These are phyloP conservation scores for Pestalotiopsis sp. DNA, from an alignment of 2,329 filamentous ascomycete genomes.

Conservation along the genomic window DNA sequence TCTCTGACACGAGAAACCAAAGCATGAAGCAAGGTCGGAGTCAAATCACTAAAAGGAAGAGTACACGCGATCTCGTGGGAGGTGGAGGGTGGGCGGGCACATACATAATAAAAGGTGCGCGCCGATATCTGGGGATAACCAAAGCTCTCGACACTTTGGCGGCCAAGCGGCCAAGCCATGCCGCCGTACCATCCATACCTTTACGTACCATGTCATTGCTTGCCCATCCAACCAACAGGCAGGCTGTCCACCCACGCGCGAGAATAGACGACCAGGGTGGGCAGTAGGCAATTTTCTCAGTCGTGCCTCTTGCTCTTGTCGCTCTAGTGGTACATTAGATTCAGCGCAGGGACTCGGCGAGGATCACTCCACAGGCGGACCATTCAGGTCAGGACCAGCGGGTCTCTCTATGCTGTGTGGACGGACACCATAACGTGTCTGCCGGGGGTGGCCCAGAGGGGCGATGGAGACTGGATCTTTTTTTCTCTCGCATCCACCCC, in stretches of 20 bases:
- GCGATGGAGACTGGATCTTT: background rate
- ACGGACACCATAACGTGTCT: conserved; percentile 3
- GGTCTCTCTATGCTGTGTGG: background rate
- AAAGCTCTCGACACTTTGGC: background rate
- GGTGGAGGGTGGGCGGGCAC: conserved; percentile 13
- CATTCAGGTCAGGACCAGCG: conserved; percentile 10
- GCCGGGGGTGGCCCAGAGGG: conserved; percentile 3
- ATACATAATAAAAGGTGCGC: conserved; percentile 7
- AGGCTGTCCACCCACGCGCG: background rate
- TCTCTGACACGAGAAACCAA: conserved; percentile 10
- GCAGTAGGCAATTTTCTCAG: background rate
- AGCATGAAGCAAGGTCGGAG: conserved; percentile 9
- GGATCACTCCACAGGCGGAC: background rate
- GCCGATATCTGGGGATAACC: conserved; percentile 11
- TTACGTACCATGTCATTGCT: conserved; percentile 2
- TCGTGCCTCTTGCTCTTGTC: conserved; percentile 11
- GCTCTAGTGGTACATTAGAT: conserved; percentile 12
- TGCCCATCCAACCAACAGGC: background rate
- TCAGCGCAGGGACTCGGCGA: conserved; percentile 6
- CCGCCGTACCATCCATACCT: background rate
- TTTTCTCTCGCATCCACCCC: background rate
- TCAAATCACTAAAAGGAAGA: conserved; percentile 11
- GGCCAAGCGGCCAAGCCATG: background rate
- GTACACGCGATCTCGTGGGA: background rate
- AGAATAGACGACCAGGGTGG: background rate